These are phyloP conservation scores for Boletus rufocinnamomeus DNA, from an alignment of 768 basidiomycete species.

Conservation along the genomic window DNA sequence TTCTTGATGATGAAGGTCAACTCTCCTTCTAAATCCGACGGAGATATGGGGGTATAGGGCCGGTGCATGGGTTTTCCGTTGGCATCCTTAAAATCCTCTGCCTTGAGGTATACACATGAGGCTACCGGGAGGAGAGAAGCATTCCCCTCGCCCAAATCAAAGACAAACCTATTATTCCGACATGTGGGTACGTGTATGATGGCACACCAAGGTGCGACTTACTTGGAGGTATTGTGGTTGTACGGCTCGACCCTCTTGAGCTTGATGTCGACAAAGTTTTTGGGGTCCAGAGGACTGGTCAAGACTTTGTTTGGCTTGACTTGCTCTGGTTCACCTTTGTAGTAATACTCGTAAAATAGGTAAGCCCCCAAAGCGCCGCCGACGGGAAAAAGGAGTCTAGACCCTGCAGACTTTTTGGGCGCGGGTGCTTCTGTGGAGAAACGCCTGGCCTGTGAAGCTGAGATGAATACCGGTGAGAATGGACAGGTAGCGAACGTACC, in stretches of 20 bases:
- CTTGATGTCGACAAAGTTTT: slow-evolving; percentile 77
- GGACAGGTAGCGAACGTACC: slow-evolving; percentile 28
- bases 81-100: slow-evolving; percentile 66
- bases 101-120: slow-evolving; percentile 75
- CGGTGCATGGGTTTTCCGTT: slow-evolving; percentile 89
- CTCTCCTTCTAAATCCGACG: slow-evolving; percentile 72
- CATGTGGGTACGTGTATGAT: neutral
- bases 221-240: slow-evolving; percentile 93
- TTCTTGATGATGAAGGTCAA: slow-evolving; percentile 83
- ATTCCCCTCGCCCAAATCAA: slow-evolving; percentile 77
- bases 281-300: slow-evolving; percentile 72
- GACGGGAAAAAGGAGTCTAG: slow-evolving; percentile 42
- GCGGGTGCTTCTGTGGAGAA: slow-evolving; percentile 48
- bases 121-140: slow-evolving; percentile 79
- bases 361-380: slow-evolving; percentile 44
- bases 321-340: slow-evolving; percentile 31
- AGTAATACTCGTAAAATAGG: slow-evolving; percentile 55
- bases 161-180: slow-evolving; percentile 57
- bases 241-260: slow-evolving; percentile 81
- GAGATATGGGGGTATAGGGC: slow-evolving; percentile 92
- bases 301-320: slow-evolving; percentile 42
- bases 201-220: slow-evolving; percentile 21
- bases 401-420: slow-evolving; percentile 50
- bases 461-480: neutral
- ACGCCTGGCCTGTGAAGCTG: slow-evolving; percentile 39